These are phyloP conservation scores for Leersia perrieri DNA, from an alignment of 176 grass and related monocot genomes.

Conservation along the genomic window DNA sequence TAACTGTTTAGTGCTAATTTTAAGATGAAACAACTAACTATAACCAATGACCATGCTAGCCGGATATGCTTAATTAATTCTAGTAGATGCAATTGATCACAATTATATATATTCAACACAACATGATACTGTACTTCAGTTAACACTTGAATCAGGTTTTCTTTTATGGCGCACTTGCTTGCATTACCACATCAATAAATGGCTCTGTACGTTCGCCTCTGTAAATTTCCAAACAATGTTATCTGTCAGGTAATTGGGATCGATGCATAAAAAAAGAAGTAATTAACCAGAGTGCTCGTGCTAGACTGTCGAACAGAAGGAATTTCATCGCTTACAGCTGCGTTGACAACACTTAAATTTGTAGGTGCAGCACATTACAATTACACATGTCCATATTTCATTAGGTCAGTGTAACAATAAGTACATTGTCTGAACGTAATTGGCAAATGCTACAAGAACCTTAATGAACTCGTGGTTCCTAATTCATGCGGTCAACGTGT, in stretches of 20 bases:
- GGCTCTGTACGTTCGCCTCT: not conserved
- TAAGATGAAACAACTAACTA: not conserved
- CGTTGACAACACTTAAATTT: not conserved
- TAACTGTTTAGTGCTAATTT: no score
- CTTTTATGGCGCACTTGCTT: not conserved
- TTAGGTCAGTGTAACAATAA: not conserved
- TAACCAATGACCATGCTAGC: not conserved
- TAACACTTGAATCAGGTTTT: not conserved
- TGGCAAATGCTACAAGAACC: not conserved
- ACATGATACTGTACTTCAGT: not conserved
- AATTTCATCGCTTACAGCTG: not conserved
- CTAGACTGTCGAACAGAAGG: not conserved
- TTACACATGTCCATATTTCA: not conserved
- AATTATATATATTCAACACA: not conserved
- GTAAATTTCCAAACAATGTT: not conserved
- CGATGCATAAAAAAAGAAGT: not conserved
- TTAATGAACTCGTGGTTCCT: not conserved
- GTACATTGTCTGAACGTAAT: not conserved
- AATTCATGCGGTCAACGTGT: not conserved
- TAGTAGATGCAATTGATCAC: not conserved
- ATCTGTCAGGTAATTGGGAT: conserved; percentile 6
- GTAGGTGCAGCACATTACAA: not conserved
- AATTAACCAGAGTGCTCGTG: not conserved
- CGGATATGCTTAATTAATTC: not conserved
- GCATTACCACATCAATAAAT: conserved; percentile 11